A percentile compares a stretch with the other conserved stretches of the same genome.
Evolutionary conservation across 2,329 filamentous ascomycete genomes (phyloP).

Genomic region (Lasiodiplodia citricola): DNA sequence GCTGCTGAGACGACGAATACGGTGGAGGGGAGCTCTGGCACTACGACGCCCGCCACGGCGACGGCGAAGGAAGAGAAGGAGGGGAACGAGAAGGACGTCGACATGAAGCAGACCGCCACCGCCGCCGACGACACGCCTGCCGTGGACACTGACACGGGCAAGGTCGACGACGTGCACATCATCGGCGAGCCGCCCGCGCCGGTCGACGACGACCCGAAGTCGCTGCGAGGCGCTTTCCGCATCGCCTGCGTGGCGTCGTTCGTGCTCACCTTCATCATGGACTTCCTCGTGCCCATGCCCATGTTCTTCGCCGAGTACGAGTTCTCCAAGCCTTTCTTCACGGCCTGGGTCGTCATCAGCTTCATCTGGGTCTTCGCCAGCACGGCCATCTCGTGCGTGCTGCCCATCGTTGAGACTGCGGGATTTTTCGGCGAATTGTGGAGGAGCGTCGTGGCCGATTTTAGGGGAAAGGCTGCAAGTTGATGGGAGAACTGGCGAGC

Average conservation of each 20-base stretch:
- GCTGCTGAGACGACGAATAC: constrained; percentile 28
- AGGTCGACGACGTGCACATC: not conserved
- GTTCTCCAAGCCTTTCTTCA: constrained; percentile 49
- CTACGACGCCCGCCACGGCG: constrained; percentile 1
- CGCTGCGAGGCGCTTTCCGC: constrained; percentile 43
- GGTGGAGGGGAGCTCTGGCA: constrained; percentile 18
- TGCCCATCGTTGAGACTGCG: constrained; percentile 51
- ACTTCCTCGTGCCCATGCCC: constrained; percentile 48
- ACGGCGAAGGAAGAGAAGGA: constrained; percentile 26
- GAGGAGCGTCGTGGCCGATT: constrained; percentile 29
- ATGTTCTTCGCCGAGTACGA: constrained; percentile 51
- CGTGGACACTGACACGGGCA: not conserved
- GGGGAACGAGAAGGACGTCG: not conserved
- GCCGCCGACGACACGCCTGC: not conserved
- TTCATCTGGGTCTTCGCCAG: constrained; percentile 51
- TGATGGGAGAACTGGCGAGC: not conserved
- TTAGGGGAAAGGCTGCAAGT: constrained; percentile 1
- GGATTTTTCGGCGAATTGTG: constrained; percentile 36
- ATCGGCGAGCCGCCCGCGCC: constrained; percentile 29
- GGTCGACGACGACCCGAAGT: constrained; percentile 41
- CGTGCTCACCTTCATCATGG: constrained; percentile 46
- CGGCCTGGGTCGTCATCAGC: constrained; percentile 48
- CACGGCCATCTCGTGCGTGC: constrained; percentile 46
- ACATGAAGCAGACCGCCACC: not conserved
- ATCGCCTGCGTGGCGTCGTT: constrained; percentile 45